Percentiles rank a stretch among this genome's conserved stretches.
Evolutionary conservation across 345 rosid genomes (phyloP).

Genomic region (Cardamine occulta): DNA sequence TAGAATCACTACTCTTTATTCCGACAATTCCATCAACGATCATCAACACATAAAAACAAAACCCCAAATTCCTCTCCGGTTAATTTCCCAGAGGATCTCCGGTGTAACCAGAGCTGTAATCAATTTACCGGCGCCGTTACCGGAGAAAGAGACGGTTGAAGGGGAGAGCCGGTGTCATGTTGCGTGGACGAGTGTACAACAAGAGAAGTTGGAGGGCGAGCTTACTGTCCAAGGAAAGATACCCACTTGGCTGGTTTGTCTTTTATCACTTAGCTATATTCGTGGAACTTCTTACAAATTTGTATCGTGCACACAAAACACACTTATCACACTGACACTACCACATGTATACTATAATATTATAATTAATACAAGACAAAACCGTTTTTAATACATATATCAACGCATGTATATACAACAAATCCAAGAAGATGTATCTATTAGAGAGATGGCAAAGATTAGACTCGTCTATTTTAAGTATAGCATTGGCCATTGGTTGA

Average conservation of each 20-base stretch:
- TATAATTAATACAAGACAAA: not conserved
- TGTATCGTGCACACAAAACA: conserved; percentile 41
- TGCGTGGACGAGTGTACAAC: conserved; percentile 87
- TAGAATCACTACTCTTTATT: conserved; percentile 33
- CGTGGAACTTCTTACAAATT: conserved; percentile 15
- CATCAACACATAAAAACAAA: conserved; percentile 28
- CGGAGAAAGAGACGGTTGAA: conserved; percentile 40
- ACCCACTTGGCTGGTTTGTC: conserved; percentile 89
- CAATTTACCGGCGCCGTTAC: conserved; percentile 30
- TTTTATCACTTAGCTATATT: conserved; percentile 6
- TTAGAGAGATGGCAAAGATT: conserved; percentile 7
- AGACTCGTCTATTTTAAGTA: not conserved
- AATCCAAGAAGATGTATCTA: not conserved
- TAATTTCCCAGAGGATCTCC: conserved; percentile 37
- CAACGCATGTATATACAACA: not conserved
- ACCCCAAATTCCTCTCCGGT: conserved; percentile 29
- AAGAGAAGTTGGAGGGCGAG: conserved; percentile 87
- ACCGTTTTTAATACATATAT: not conserved
- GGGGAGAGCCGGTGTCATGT: conserved; percentile 48
- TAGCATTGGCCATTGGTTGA: not conserved
- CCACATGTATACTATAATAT: not conserved
- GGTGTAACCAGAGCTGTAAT: conserved; percentile 45
- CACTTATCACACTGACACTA: conserved; percentile 4
- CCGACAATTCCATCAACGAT: conserved; percentile 28
- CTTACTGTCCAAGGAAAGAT: conserved; percentile 73